Base-by-base conservation (phyloP, 768 basidiomycete genomes). In the Boletus pseudo-olivaceus region DNA sequence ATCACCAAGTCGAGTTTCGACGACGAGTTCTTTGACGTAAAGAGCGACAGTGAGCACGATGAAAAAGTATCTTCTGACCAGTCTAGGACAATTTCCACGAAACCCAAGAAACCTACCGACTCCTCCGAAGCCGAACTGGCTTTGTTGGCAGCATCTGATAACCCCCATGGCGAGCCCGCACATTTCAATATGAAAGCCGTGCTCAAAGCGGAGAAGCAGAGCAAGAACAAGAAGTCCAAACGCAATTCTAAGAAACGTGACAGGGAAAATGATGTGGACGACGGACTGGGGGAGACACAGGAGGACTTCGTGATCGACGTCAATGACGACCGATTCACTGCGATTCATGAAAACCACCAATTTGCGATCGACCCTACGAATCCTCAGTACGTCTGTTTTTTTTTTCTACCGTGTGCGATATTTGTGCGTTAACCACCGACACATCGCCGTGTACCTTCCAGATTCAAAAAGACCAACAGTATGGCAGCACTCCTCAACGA, bases 331-430 rank as follows among this genome's bases (percentile, higher is more conserved):
- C 87, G 97, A 15, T 98, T 98, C 78, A 83, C 83, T 66, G 86
- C 81, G 20, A 66, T 98, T 41, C 89, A 93, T 62, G 92, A 97
- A 61, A 88, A 98, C 64, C 85, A 91, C 62, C 82, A 86, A 32
- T 98, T 91, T 60, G 95, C 96, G 0, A 94, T 99, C 60, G 97
- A 99, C 70, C 96, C 97, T 19, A 90, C 83, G 49, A 90, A 98
- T 73, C 93, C 96, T 67, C 90, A 86, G 96, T 97, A 66, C 59
- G 93, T 79, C 17, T 0, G 23, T 30, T 54, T 35, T 26, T 53
- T 37, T 33, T 2, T 33, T 1, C 30, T 43, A 20, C 19, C 4
- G 2, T 10, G 12, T 40, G 19, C 11, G 9, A 9, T 14, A 23
- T 33, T 30, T 44, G 34, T 20, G 14, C 10, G n/a, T 17, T 34